Evolutionary conservation across 495 filamentous ascomycete species (phyloP).

Genomic region (Hypoxylon trugodes): DNA sequence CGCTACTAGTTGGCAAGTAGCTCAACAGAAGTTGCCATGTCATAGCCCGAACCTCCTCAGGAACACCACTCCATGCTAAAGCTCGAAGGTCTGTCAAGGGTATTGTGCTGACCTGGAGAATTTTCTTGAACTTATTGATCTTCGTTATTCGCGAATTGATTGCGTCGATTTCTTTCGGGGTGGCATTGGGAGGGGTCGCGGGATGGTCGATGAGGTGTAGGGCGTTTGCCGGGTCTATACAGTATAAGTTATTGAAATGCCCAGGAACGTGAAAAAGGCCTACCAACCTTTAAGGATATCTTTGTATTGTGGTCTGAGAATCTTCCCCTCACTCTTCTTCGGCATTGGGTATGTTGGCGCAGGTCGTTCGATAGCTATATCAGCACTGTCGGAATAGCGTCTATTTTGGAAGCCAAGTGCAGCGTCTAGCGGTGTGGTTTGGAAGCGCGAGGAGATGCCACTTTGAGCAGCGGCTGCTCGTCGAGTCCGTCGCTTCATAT

Average conservation of each 20-base stretch:
- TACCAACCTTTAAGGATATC: conserved; percentile 81
- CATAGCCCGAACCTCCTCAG: conserved; percentile 95
- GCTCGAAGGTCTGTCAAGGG: conserved; percentile 82
- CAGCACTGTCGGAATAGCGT: conserved; percentile 76
- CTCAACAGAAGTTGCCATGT: conserved; percentile 96
- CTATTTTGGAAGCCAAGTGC: conserved; percentile 48
- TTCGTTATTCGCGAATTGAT: conserved; percentile 88
- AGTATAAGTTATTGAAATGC: conserved; percentile 26
- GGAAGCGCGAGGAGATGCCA: conserved; percentile 27
- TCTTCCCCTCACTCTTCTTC: conserved; percentile 90
- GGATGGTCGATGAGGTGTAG: conserved; percentile 93
- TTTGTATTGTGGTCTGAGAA: conserved; percentile 95
- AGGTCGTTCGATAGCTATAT: conserved; percentile 91
- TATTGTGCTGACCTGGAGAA: conserved; percentile 90
- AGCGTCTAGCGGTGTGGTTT: conserved; percentile 44
- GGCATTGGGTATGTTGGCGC: conserved; percentile 86
- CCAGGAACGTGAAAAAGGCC: background rate
- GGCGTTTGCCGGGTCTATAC: conserved; percentile 88
- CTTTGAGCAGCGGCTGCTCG: conserved; percentile 57
- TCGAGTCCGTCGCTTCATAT: conserved; percentile 77
- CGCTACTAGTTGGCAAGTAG: conserved; percentile 93
- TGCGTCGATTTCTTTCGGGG: conserved; percentile 83
- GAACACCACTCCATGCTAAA: conserved; percentile 91
- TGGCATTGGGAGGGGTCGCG: conserved; percentile 74
- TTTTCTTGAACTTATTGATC: conserved; percentile 98